Conservation (phyloP, 2,329 filamentous ascomycete genomes). For the Pseudogymnoascus sp. region DNA sequence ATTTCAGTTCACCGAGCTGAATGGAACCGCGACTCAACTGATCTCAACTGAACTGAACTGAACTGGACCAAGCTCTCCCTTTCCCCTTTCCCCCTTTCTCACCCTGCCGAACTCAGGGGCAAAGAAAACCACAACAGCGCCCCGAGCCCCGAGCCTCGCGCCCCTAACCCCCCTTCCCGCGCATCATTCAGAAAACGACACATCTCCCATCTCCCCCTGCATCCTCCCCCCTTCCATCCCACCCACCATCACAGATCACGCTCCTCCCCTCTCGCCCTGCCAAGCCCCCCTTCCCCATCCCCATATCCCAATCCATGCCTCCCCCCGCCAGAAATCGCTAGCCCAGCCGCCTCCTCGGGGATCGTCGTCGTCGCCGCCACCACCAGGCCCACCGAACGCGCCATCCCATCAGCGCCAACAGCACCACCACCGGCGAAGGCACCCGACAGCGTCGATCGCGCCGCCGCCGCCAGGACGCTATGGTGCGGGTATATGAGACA, state of each 20-base stretch:
- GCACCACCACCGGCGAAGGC: background rate
- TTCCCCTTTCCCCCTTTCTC: background rate
- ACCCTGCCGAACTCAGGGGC: background rate
- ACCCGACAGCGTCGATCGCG: background rate
- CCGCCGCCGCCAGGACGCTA: background rate
- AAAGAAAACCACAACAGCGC: background rate
- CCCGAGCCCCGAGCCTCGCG: background rate
- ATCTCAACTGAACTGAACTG: background rate
- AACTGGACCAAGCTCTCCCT: background rate
- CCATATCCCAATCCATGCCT: background rate
- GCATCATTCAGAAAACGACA: background rate
- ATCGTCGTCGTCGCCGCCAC: background rate
- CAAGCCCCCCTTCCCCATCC: background rate
- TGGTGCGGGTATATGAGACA: background rate
- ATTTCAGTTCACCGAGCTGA: background rate
- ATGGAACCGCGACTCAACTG: background rate
- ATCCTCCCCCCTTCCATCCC: background rate
- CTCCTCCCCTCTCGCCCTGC: background rate
- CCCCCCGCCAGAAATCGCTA: background rate
- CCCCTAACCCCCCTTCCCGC: background rate
- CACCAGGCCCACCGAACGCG: background rate
- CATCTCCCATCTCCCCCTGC: background rate
- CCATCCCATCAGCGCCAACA: too few relatives aligned
- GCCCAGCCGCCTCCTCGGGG: background rate
- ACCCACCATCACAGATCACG: background rate